These are phyloP conservation scores for Ophiosphaerella korrae DNA, from an alignment of 2,329 filamentous ascomycete genomes.

Conservation along the genomic window DNA sequence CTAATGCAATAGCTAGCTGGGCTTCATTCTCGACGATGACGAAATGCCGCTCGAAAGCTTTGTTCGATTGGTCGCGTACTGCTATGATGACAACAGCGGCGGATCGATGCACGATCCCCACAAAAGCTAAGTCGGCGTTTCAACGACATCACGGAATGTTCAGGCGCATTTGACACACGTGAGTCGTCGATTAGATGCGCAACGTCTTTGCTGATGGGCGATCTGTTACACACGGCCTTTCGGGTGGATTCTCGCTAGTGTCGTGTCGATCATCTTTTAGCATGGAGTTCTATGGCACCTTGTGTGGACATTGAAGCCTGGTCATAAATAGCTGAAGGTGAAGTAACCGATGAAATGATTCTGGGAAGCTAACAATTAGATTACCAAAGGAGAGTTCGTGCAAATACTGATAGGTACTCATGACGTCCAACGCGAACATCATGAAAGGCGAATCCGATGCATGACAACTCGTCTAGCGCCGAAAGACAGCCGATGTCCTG, in stretches of 20 bases:
- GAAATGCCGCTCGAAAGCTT: slow-evolving; percentile 5
- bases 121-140: neutral
- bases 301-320: too few species aligned
- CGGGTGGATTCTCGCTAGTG: slow-evolving; percentile 3
- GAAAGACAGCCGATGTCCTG: too few species aligned
- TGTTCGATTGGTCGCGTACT: slow-evolving; percentile 7
- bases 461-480: too few species aligned
- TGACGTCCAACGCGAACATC: too few species aligned
- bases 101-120: neutral
- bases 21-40: slow-evolving; percentile 8
- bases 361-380: too few species aligned
- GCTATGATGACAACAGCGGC: slow-evolving; percentile 6
- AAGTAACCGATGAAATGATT: too few species aligned
- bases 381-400: too few species aligned
- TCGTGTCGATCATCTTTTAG: too few species aligned
- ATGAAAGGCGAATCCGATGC: too few species aligned
- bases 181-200: neutral
- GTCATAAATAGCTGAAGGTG: too few species aligned
- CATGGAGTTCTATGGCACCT: too few species aligned
- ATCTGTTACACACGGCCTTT: neutral
- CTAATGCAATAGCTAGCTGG: neutral
- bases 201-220: neutral
- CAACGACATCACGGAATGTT: neutral
- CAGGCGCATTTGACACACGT: neutral
- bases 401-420: too few species aligned